A percentile compares a stretch with the other conserved stretches of the same genome.
phyloP scores from a whole-genome alignment of 2,329 filamentous ascomycete genomes.

The Coniella lustricola region DNA sequence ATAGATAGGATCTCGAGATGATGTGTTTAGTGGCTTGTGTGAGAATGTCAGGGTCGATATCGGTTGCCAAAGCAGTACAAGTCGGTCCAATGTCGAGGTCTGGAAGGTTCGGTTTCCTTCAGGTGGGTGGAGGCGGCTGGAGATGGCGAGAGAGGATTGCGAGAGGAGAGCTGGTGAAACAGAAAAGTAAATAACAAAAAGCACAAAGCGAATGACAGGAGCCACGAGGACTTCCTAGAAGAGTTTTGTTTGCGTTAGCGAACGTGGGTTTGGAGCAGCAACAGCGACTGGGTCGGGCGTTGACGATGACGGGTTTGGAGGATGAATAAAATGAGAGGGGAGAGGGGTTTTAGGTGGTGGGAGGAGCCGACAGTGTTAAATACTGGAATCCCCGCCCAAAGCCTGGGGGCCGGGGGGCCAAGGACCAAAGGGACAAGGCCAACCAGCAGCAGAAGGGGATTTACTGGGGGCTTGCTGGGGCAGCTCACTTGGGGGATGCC shows the following conservation, averaged over 20 bases:
- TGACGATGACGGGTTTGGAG: conserved; percentile 23
- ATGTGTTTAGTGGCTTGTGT: too few species aligned
- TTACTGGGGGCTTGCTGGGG: conserved; percentile 3
- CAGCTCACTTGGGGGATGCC: too few species aligned
- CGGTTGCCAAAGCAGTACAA: too few species aligned
- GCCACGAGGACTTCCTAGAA: conserved; percentile 65
- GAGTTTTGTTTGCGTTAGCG: conserved; percentile 38
- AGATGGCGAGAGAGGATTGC: conserved; percentile 6
- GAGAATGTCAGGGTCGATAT: too few species aligned
- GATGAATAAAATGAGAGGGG: conserved; percentile 11
- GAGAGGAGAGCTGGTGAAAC: conserved; percentile 16
- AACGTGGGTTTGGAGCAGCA: conserved; percentile 38
- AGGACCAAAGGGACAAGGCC: neutral
- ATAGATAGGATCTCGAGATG: too few species aligned
- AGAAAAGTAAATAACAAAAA: conserved; percentile 36
- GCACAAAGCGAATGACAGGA: conserved; percentile 68
- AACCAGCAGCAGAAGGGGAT: neutral
- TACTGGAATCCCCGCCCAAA: conserved; percentile 6
- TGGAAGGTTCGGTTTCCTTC: too few species aligned
- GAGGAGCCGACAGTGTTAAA: conserved; percentile 16
- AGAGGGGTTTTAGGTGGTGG: conserved; percentile 12
- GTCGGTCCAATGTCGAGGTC: too few species aligned
- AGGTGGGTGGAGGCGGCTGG: too few species aligned
- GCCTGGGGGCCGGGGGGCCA: neutral
- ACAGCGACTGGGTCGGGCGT: conserved; percentile 31